A percentile compares a stretch with the other conserved stretches of the same genome.
Conservation (phyloP, 371 early-diverging fungal genomes). For the Zopfochytrium polystomum region DNA sequence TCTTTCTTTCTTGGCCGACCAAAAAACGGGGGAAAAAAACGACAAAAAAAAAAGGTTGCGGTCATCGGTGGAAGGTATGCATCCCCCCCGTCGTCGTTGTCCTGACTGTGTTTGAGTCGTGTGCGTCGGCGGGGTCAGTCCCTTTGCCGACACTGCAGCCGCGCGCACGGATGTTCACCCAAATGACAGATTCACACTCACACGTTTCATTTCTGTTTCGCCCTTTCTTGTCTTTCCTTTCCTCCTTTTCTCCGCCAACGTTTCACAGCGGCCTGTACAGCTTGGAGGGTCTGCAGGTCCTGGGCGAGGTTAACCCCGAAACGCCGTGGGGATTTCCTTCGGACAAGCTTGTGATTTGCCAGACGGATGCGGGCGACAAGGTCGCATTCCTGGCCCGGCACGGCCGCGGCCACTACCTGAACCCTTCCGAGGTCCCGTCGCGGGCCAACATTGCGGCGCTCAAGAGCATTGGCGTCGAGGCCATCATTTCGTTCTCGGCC, state of each 20-base stretch:
- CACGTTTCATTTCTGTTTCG: too few species aligned
- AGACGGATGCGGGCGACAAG: conserved; percentile 69
- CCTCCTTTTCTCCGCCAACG: too few species aligned
- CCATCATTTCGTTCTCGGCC: conserved; percentile 92
- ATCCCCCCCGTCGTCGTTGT: background rate
- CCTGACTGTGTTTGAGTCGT: background rate
- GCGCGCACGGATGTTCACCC: too few species aligned
- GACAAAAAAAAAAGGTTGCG: too few species aligned
- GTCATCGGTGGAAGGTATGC: conserved; percentile 1
- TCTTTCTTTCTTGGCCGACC: too few species aligned
- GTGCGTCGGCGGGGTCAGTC: too few species aligned
- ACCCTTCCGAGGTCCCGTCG: conserved; percentile 88
- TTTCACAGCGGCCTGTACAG: conserved; percentile 84
- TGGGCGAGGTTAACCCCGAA: conserved; percentile 79
- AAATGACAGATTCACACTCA: too few species aligned
- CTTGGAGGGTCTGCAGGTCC: conserved; percentile 77
- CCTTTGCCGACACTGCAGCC: background rate
- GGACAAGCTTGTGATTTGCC: conserved; percentile 67
- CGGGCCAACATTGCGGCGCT: conserved; percentile 97
- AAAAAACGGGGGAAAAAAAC: too few species aligned
- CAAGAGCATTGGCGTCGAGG: conserved; percentile 88
- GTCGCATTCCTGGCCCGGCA: conserved; percentile 97
- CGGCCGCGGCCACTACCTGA: conserved; percentile 84
- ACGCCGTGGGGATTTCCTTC: conserved; percentile 95
- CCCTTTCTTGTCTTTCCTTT: too few species aligned